Base-by-base conservation (phyloP, 2,329 filamentous ascomycete genomes). In the Aureobasidium subglaciale region DNA sequence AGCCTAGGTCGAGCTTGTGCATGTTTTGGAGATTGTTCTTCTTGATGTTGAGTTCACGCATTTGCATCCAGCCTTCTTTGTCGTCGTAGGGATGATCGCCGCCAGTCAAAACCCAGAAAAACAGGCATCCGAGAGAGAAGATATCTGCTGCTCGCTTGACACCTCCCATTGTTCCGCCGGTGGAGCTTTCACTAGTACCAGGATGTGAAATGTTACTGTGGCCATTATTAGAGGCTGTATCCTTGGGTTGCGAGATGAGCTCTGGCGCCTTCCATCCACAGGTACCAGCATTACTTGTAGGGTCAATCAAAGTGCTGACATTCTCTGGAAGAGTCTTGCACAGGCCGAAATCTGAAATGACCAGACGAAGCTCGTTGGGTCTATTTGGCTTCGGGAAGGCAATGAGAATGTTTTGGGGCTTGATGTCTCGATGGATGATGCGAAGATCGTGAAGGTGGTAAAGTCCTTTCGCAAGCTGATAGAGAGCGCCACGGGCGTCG, bases 91-190 rank as follows among this genome's bases (percentile, higher is more conserved):
- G 93, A 69, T 99, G 93, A 1, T 81, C 83, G 15, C 93, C 93
- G 59, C 90, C 88, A 1, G 92, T 96, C 58, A 99, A 78, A n/a
- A 97, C 91, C 69, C 96, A 99, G 74, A 91, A 97, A 76, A 96
- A 99, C n/a, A 99, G 90, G 53, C 96, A 86, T 1, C 93, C 93
- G 32, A 99, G 80, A 0, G 91, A 96, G 74, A 99, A 99, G 24
- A 99, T 96, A 67, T 99, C 93, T 59, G 97, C 96, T 8, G 93
- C 89, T 42, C 93, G 86, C 42, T 95, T 99, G 6, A 95, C 92
- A 50, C 93, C 87, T 13, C 34, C 32, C 62, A 69, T 64, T 24
- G 82, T 75, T 37, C 75, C 76, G 5, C 56, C 58, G n/a, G 59
- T 62, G 27, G 63, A 79, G 60, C 82, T 85, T 58, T 85, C 80